Conservation (phyloP, 2,329 filamentous ascomycete genomes). For the Fusarium marasasianum region DNA sequence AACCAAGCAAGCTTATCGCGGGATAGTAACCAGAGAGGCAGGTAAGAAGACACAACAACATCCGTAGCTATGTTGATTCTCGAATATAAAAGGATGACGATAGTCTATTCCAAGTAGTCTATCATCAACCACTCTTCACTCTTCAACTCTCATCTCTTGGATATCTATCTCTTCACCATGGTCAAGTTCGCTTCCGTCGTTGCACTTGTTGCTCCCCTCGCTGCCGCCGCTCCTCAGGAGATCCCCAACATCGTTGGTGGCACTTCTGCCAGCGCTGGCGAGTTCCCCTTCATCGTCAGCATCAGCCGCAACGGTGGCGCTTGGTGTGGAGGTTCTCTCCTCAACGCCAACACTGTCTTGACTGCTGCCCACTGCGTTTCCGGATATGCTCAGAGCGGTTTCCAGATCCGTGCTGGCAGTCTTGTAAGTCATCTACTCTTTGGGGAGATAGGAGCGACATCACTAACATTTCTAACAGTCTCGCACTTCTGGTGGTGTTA, state of each 20-base stretch:
- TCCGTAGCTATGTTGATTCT: not conserved
- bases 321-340: conserved; percentile 44
- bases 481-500: conserved; percentile 41
- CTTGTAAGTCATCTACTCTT: conserved; percentile 8
- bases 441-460: rapidly evolving
- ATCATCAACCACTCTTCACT: conserved; percentile 8
- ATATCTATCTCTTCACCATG: conserved; percentile 9
- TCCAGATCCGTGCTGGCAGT: conserved; percentile 43
- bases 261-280: conserved; percentile 33
- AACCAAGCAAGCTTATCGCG: conserved; percentile 16
- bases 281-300: conserved; percentile 48
- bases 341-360: conserved; percentile 46
- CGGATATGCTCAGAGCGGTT: conserved; percentile 11
- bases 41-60: not conserved
- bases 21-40: conserved; percentile 4
- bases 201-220: conserved; percentile 24
- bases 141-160: conserved; percentile 17
- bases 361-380: conserved; percentile 45
- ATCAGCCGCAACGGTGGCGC: conserved; percentile 26
- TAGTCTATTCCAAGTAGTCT: not conserved
- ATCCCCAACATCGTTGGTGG: conserved; percentile 41
- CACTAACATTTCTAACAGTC: conserved; percentile 5
- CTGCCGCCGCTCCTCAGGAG: conserved; percentile 18
- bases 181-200: conserved; percentile 22
- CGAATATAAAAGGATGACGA: conserved; percentile 5